A percentile compares a stretch with the other conserved stretches of the same genome.
Conservation (phyloP, 192 early-diverging fungal species). For the Kappamyces sp. region DNA sequence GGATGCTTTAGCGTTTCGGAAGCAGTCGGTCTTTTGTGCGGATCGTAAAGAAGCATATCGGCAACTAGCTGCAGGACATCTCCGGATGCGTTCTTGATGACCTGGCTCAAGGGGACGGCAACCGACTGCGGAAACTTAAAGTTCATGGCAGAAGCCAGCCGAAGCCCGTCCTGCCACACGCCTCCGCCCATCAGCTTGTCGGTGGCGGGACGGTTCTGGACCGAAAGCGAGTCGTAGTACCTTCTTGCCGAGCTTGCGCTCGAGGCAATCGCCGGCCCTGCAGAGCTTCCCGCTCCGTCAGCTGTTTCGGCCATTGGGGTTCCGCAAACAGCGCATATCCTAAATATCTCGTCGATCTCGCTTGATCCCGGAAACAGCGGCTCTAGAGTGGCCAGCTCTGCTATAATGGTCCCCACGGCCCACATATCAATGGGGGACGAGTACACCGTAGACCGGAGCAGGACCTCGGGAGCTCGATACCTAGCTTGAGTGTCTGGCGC, state of each 20-base stretch:
- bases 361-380: slow-evolving; percentile 91
- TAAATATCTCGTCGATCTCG: slow-evolving; percentile 88
- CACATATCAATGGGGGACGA: slow-evolving; percentile 93
- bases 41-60: slow-evolving; percentile 74
- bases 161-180: slow-evolving; percentile 43
- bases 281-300: not conserved
- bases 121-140: slow-evolving; percentile 46
- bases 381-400: slow-evolving; percentile 79
- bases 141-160: slow-evolving; percentile 41
- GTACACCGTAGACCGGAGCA: slow-evolving; percentile 75
- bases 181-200: slow-evolving; percentile 36
- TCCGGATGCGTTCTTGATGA: slow-evolving; percentile 53
- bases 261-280: not conserved
- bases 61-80: slow-evolving; percentile 58
- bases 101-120: slow-evolving; percentile 38
- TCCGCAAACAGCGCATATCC: slow-evolving; percentile 79
- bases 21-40: slow-evolving; percentile 66
- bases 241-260: not conserved
- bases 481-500: slow-evolving; percentile 31
- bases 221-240: slow-evolving; percentile 7
- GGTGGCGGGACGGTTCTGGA: not conserved
- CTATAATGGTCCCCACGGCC: slow-evolving; percentile 88
- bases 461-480: slow-evolving; percentile 94
- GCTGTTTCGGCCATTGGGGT: slow-evolving; percentile 42
- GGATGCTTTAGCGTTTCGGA: slow-evolving; percentile 59